Evolutionary conservation across 108 stramenopile species (phyloP).

Genomic region (Aurantiochytrium sp.): DNA sequence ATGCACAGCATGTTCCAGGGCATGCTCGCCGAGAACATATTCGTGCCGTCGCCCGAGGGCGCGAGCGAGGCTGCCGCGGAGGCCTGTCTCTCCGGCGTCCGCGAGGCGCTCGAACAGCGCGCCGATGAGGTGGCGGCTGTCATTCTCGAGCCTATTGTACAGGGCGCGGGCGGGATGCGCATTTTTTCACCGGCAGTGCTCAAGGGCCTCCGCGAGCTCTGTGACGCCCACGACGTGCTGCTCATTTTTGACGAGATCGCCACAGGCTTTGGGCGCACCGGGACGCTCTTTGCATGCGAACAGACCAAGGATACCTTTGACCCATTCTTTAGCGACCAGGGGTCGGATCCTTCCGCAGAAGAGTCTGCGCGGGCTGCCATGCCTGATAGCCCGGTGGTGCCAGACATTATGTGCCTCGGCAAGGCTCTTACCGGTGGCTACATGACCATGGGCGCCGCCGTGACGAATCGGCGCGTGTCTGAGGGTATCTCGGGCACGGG

Average conservation of each 20-base stretch:
- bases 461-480: slow-evolving; percentile 63
- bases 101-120: slow-evolving; percentile 42
- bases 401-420: slow-evolving; percentile 77
- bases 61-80: slow-evolving; percentile 42
- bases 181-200: slow-evolving; percentile 71
- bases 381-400: slow-evolving; percentile 9
- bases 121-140: slow-evolving; percentile 72
- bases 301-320: slow-evolving; percentile 27
- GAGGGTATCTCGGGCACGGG: slow-evolving; percentile 54
- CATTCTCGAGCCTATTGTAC: slow-evolving; percentile 82
- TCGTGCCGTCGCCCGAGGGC: slow-evolving; percentile 45
- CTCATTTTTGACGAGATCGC: slow-evolving; percentile 83
- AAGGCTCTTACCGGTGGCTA: slow-evolving; percentile 75
- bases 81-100: slow-evolving; percentile 42
- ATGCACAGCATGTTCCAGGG: slow-evolving; percentile 68
- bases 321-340: not conserved
- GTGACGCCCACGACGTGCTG: slow-evolving; percentile 65
- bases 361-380: not conserved
- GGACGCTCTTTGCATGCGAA: slow-evolving; percentile 71
- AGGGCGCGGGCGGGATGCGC: slow-evolving; percentile 82
- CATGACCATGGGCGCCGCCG: slow-evolving; percentile 67
- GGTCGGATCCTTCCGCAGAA: not conserved
- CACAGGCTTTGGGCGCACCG: slow-evolving; percentile 80
- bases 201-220: slow-evolving; percentile 58
- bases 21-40: slow-evolving; percentile 58